Evolutionary conservation across 2,329 filamentous ascomycete species (phyloP), one percentile per base, ranked within the genome.

Genomic region (Colletotrichum sp.): DNA sequence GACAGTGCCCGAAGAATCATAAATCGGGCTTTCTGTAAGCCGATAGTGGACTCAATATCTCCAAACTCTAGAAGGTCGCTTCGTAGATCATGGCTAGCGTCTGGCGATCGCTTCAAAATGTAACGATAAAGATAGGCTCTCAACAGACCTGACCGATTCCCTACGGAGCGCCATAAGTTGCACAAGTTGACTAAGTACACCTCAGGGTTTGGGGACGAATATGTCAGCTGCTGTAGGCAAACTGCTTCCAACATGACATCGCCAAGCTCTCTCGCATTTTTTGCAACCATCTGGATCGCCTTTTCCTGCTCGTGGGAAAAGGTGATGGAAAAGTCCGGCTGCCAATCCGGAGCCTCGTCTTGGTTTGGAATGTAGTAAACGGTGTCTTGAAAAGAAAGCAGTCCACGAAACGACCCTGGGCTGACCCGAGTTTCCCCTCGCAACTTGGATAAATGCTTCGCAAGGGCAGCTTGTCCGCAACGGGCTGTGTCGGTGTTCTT

Each of bases 381-480:
- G 4, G 6, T 36, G 34, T 38, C 36, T 18, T 5, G 8, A 38
- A 38, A 38, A 18, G 16, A 1, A 18, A 38, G 15, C 16, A 38
- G 8, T 9, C 34, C 34, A 16, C 33, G 43, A 51, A 51, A 51
- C 0, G 43, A 6, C 3, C 43, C 43, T 0, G n/a, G 0, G 0
- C 43, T 51, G 0, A 13, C 3, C 3, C 5, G 6, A 0, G 43
- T 2, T 51, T 4, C 43, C n/a, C 43, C 43, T 21, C 43, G n/a
- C 2, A 51, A 3, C 1, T 24, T 51, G 6, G 0, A 51, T 0
- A 51, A 11, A 51, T 51, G 11, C n/a, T 3, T 3, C 6, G 11
- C 5, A 8, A 51, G n/a, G 6, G 43, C 43, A 3, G 0, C 6
- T 8, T 51, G 43, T 8, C 43, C 43, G 1, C 2, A 13, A 5